Evolutionary conservation across 305 asterid genomes (phyloP).

Genomic region (Fraxinus nigra): DNA sequence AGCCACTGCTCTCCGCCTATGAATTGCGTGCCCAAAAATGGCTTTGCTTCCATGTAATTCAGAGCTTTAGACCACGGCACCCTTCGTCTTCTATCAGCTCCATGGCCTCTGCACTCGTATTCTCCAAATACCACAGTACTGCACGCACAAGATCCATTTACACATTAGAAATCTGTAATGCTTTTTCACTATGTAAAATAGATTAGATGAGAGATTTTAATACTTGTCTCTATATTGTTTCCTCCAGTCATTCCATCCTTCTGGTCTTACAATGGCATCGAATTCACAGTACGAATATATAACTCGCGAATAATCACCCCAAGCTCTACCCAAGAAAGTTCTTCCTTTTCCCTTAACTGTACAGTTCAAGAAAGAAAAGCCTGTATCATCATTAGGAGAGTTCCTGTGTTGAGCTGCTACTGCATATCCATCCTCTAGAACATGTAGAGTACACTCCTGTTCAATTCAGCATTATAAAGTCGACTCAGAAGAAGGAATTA

Average conservation of each 20-base stretch:
- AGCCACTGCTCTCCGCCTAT: conserved; percentile 65
- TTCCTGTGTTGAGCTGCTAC: conserved; percentile 71
- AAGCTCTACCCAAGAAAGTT: conserved; percentile 66
- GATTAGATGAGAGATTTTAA: neutral
- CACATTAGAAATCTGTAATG: neutral
- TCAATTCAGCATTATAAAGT: neutral
- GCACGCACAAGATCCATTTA: conserved; percentile 7
- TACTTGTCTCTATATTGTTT: conserved; percentile 46
- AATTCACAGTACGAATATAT: conserved; percentile 47
- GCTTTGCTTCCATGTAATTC: conserved; percentile 39
- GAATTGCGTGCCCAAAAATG: conserved; percentile 41
- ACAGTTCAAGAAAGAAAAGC: conserved; percentile 68
- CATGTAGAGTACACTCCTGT: conserved; percentile 54
- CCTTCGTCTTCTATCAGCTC: conserved; percentile 53
- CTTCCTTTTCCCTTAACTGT: conserved; percentile 49
- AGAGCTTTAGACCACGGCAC: conserved; percentile 61
- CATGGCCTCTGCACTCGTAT: conserved; percentile 61
- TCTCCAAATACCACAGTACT: conserved; percentile 70
- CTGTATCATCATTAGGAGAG: conserved; percentile 46
- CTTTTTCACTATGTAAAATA: neutral
- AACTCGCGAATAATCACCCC: conserved; percentile 63
- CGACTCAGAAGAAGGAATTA: neutral
- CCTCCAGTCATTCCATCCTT: conserved; percentile 72
- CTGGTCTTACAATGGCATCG: conserved; percentile 39
- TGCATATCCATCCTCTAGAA: conserved; percentile 48